Conservation (phyloP, 306 rosid genomes). For the Mimosa pudica region DNA sequence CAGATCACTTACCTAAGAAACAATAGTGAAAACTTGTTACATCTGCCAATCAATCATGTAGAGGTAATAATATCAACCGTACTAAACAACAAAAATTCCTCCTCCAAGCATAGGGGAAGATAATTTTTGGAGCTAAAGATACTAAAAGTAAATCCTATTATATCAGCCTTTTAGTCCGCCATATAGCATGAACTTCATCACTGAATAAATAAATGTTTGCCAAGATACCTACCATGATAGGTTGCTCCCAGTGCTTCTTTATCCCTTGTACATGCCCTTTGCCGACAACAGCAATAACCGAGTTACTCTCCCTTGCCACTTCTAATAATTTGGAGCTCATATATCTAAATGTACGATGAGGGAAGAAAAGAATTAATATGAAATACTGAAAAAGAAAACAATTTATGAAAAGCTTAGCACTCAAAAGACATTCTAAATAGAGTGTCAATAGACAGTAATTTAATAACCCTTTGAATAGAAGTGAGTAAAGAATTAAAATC, state of each 20-base stretch:
- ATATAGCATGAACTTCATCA: neutral
- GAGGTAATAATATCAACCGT: neutral
- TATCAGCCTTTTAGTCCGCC: neutral
- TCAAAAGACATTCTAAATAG: neutral
- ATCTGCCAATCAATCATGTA: neutral
- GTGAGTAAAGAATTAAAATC: too few species aligned
- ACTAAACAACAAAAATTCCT: neutral
- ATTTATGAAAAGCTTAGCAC: too few species aligned
- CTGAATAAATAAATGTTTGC: conserved; percentile 29
- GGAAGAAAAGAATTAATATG: neutral
- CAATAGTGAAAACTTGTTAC: neutral
- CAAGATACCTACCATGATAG: conserved; percentile 55
- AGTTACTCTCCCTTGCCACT: conserved; percentile 64
- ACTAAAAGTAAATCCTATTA: neutral
- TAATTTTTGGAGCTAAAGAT: conserved; percentile 3
- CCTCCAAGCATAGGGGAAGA: neutral
- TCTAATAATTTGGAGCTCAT: conserved; percentile 72
- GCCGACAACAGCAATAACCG: conserved; percentile 93
- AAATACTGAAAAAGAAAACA: neutral
- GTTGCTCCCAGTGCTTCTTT: conserved; percentile 83
- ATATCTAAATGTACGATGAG: conserved; percentile 49
- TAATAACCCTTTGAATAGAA: too few species aligned
- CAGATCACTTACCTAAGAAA: conserved; percentile 72
- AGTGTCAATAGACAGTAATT: neutral
- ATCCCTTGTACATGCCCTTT: conserved; percentile 96